Evolutionary conservation across 352 stramenopile genomes (phyloP), one percentile per base, ranked within the genome.

Genomic region (Globisporangium irregulare): DNA sequence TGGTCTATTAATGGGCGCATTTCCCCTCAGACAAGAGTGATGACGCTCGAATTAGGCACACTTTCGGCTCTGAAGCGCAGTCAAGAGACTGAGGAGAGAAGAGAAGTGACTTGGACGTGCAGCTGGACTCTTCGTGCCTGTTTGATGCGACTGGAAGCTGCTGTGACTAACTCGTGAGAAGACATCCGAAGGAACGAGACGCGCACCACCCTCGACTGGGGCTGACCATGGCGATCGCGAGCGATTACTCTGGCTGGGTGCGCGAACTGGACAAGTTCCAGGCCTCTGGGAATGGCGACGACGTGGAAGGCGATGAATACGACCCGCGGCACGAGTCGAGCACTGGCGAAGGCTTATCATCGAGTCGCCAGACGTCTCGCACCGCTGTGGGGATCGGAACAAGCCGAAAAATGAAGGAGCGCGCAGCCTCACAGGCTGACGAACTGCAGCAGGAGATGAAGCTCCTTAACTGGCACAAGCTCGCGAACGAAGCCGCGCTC

Each of bases 401-500:
- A 50, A 65, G 22, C 4, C 22, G 60, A 5, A 72, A 72, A 72
- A 25, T 18, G 1, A 72, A 68, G 20, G 48, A 58, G 43, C 67
- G 67, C 8, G 60, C 68, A 25, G 66, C 72, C 15, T 85, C 77
- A 15, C 82, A 94, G 64, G 66, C 96, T 0, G 81, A 98, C n/a
- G 89, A 97, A 55, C 71, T 92, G 12, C 79, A 94, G 69, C 83
- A 93, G 71, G 93, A 98, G 71, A 94, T 98, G 80, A 97, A 98
- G 78, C 75, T 98, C 51, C 82, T 98, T 55, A 92, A 97, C 59
- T 98, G 93, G 93, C 93, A 98, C 79, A 98, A 98, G 68, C 86
- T 98, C 24, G 92, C 92, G 10, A 98, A 98, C 62, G 90, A 98
- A 71, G 90, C 93, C 2, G 93, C 93, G 18, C 79, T 98, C 25